Base-by-base conservation (phyloP, 352 stramenopile genomes). In the Phytophthora meadii region DNA sequence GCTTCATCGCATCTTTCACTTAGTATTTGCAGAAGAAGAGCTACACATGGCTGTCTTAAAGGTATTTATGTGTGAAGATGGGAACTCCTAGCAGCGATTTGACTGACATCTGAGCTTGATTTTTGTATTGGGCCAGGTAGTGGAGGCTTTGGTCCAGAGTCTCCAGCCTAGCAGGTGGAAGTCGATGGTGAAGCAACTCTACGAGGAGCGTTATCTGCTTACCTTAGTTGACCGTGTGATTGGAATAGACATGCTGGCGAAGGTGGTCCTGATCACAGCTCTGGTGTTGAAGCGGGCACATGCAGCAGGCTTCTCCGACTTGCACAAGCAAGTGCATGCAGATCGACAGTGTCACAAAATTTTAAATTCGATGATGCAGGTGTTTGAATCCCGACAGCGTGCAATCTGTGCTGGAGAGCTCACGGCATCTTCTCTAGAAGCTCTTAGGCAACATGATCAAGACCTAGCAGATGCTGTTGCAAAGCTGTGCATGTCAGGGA, bases 1-100 rank as follows among this genome's bases (percentile, higher is more conserved):
- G 2, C 45, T 87, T 19, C 81, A 90, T 67, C 73, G 77, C 3
- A 66, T 90, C 15, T 87, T 90, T 44, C 42, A 70, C 40, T 44
- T 90, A 32, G 54, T 40, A 4, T 86, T 87, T 58, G 28, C 53
- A 1, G 34, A 51, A 7, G 51, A 69, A 47, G 32, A 10, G 9
- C 39, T 65, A 32, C 65, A 72, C 15, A 34, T 68, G 27, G 46
- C 30, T 11, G 65, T 60, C 5, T 27, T 72, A 5, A 57, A 65
- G 58, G 65, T 72, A 72, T 27, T 15, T 46, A 15, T 8, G 42
- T 39, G n/a, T 48, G 30, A 34, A 12, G 4, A 39, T 22, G 60
- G 30, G 17, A 17, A 28, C 5, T 15, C 14, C 5, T 37, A 45
- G 15, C 30, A 36, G 30, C 30, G 4, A 36, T 25, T 25, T 30